Percentiles rank a stretch among this genome's conserved stretches.
phyloP scores from a whole-genome alignment of 805 yeast species.

The Kregervanrija fluxuum region DNA sequence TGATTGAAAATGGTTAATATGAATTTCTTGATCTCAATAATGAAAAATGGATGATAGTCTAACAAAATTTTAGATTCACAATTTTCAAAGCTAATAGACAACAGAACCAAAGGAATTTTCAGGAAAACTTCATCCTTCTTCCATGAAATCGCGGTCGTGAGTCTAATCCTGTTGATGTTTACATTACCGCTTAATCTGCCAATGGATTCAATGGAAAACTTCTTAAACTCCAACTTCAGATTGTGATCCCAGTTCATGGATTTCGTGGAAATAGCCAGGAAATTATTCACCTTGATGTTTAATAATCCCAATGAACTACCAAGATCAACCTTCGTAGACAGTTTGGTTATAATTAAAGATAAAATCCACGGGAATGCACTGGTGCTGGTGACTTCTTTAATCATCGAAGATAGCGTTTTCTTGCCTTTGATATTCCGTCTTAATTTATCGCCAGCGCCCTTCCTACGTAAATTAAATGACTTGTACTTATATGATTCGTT shows the following conservation, averaged over 20 bases:
- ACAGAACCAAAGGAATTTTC: conserved; percentile 60
- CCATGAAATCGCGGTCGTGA: conserved; percentile 72
- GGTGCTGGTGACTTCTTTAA: conserved; percentile 53
- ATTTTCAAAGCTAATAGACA: conserved; percentile 48
- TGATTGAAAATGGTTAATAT: conserved; percentile 62
- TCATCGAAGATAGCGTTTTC: conserved; percentile 36
- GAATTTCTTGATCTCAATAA: conserved; percentile 44
- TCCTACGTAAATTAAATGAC: neutral
- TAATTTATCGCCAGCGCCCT: conserved; percentile 10
- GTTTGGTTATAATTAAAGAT: conserved; percentile 46
- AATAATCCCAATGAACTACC: conserved; percentile 79
- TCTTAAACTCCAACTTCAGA: conserved; percentile 52
- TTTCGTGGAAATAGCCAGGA: conserved; percentile 68
- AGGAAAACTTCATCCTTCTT: conserved; percentile 34
- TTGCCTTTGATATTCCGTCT: neutral
- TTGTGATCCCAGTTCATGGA: conserved; percentile 65
- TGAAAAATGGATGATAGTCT: conserved; percentile 80
- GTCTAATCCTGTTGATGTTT: conserved; percentile 38
- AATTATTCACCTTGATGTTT: conserved; percentile 42
- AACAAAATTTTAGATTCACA: conserved; percentile 60
- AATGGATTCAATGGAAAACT: conserved; percentile 42
- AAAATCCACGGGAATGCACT: conserved; percentile 71
- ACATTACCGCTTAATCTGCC: conserved; percentile 80
- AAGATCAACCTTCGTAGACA: conserved; percentile 57
- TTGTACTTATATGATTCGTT: conserved; percentile 21